phyloP scores from a whole-genome alignment of 805 yeast species.

The Kodamaea sagamina region DNA sequence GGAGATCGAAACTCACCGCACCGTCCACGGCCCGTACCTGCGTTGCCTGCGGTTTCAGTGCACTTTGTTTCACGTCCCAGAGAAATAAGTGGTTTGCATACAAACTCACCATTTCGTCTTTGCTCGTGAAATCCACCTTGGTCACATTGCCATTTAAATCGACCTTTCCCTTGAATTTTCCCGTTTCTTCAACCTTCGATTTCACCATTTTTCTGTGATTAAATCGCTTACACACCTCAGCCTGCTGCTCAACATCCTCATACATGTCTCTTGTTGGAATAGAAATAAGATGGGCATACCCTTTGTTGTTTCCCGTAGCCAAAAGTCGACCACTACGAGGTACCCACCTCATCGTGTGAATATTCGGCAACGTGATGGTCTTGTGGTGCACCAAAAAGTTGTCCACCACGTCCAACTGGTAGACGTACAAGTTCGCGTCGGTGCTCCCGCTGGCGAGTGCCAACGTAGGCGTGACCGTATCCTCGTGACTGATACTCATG shows the following conservation, averaged over 20 bases:
- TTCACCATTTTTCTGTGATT: conserved; percentile 79
- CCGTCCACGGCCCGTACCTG: conserved; percentile 44
- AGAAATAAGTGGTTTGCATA: conserved; percentile 71
- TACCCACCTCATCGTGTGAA: conserved; percentile 56
- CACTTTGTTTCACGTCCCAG: conserved; percentile 71
- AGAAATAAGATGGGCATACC: conserved; percentile 69
- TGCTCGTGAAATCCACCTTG: conserved; percentile 29
- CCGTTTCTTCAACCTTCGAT: conserved; percentile 59
- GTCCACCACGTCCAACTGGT: conserved; percentile 42
- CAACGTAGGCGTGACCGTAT: conserved; percentile 35
- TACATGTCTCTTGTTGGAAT: conserved; percentile 49
- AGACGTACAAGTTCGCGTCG: conserved; percentile 52
- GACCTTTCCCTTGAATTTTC: no score
- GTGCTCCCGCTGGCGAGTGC: conserved; percentile 55
- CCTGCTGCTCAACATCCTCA: conserved; percentile 39
- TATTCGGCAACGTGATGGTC: conserved; percentile 59
- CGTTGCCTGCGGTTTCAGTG: conserved; percentile 18
- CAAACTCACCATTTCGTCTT: conserved; percentile 56
- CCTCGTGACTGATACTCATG: conserved; percentile 30
- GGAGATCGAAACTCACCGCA: conserved; percentile 39
- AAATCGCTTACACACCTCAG: conserved; percentile 75
- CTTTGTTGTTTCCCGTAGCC: conserved; percentile 76
- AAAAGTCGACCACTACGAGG: conserved; percentile 43
- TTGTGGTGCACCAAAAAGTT: conserved; percentile 55
- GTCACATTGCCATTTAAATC: conserved; percentile 31